phyloP scores from a whole-genome alignment of 1,139 yeast species.

The Kurtzmaniella quercitrusa region DNA sequence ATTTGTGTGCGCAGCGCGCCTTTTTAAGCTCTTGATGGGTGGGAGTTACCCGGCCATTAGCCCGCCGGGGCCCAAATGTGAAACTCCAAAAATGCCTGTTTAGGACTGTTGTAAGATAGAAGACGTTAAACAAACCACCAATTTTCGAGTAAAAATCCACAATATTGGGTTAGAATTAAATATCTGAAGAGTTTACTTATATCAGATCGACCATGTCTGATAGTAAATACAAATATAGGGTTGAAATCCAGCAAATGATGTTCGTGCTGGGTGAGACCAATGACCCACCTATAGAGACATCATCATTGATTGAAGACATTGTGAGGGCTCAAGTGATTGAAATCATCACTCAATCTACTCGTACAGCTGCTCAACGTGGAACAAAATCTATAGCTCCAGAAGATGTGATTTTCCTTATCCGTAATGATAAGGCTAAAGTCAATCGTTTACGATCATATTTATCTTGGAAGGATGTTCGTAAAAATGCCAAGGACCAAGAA shows the following conservation, averaged over 20 bases:
- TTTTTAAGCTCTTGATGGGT: neutral
- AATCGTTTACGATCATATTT: constrained; percentile 84
- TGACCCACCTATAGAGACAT: constrained; percentile 90
- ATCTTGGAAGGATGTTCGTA: constrained; percentile 97
- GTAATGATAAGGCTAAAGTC: constrained; percentile 94
- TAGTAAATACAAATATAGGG: constrained; percentile 67
- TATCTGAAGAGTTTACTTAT: no score
- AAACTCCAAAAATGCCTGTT: no score
- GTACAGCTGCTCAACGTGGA: constrained; percentile 75
- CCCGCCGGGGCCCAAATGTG: neutral
- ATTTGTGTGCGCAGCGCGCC: neutral
- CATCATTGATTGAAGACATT: constrained; percentile 88
- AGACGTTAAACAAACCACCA: no score
- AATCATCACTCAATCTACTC: constrained; percentile 72
- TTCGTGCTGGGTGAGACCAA: constrained; percentile 94
- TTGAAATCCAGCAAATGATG: constrained; percentile 97
- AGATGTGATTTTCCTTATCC: constrained; percentile 84
- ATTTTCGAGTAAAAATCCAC: no score
- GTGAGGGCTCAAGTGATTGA: constrained; percentile 95
- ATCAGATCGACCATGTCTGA: constrained; percentile 16
- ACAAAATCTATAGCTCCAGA: constrained; percentile 86
- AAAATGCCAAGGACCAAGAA: constrained; percentile 95
- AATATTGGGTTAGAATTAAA: no score
- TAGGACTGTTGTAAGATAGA: no score
- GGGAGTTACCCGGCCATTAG: neutral